Evolutionary conservation across 2,329 filamentous ascomycete genomes (phyloP).

Genomic region (Scytalidium lignicola): DNA sequence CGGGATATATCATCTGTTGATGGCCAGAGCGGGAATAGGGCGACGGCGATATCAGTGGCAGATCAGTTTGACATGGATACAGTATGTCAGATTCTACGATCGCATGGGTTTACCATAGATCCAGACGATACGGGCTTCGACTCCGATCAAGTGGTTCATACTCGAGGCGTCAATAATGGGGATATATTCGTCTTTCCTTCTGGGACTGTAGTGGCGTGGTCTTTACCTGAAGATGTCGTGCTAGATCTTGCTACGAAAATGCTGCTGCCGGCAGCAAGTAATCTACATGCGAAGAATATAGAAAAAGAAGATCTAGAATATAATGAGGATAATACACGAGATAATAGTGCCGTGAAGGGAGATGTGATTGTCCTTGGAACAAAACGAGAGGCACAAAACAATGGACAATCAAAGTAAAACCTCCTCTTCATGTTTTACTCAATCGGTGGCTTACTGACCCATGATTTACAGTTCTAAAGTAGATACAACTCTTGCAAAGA

Average conservation of each 20-base stretch:
- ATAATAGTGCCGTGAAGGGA: slow-evolving; percentile 73
- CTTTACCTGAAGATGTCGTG: slow-evolving; percentile 70
- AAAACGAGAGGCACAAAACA: slow-evolving; percentile 45
- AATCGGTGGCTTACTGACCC: slow-evolving; percentile 4
- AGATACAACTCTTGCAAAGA: slow-evolving; percentile 75
- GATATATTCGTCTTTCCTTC: slow-evolving; percentile 97
- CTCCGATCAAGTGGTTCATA: slow-evolving; percentile 57
- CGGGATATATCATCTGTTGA: slow-evolving; percentile 19
- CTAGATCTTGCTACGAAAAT: slow-evolving; percentile 64
- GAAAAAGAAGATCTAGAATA: slow-evolving; percentile 93
- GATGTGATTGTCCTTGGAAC: slow-evolving; percentile 89
- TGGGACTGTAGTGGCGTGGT: slow-evolving; percentile 90
- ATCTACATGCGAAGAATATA: slow-evolving; percentile 63
- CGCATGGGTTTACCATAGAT: slow-evolving; percentile 57
- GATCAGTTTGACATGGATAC: slow-evolving; percentile 59
- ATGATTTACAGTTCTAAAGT: slow-evolving; percentile 25
- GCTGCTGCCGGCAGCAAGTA: slow-evolving; percentile 70
- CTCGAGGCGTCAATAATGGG: slow-evolving; percentile 57
- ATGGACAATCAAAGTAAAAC: slow-evolving; percentile 22
- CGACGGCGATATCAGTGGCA: slow-evolving; percentile 57
- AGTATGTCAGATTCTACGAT: slow-evolving; percentile 52
- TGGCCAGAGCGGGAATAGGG: slow-evolving; percentile 33
- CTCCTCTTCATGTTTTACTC: neutral
- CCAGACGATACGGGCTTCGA: slow-evolving; percentile 58
- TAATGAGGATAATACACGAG: slow-evolving; percentile 64